Conservation (phyloP, 2,329 filamentous ascomycete genomes). For the Chrysosporium keratinophilum region DNA sequence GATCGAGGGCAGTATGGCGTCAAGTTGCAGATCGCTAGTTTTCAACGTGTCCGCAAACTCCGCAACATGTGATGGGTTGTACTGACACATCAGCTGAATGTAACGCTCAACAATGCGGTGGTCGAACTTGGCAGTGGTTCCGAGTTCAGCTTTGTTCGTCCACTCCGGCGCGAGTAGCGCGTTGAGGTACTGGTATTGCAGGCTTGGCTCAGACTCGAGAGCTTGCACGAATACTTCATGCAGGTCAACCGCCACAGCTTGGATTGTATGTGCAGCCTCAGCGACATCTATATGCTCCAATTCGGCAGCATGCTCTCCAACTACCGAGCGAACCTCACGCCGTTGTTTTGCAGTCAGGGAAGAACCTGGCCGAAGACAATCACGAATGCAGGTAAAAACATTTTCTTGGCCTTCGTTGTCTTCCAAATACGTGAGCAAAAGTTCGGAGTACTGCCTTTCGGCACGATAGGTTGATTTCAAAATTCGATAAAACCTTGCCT, state of each 20-base stretch:
- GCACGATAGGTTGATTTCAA: slow-evolving; percentile 76
- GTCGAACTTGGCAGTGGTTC: slow-evolving; percentile 30
- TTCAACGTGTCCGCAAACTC: slow-evolving; percentile 71
- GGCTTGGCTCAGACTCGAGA: slow-evolving; percentile 49
- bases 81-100: slow-evolving; percentile 81
- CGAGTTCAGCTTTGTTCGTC: slow-evolving; percentile 26
- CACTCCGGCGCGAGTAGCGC: slow-evolving; percentile 59
- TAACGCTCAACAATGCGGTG: slow-evolving; percentile 68
- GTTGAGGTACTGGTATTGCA: slow-evolving; percentile 67
- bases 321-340: slow-evolving; percentile 57
- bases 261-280: slow-evolving; percentile 56
- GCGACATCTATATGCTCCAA: slow-evolving; percentile 58
- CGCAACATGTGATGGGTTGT: slow-evolving; percentile 69
- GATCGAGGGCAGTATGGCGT: slow-evolving; percentile 72
- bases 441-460: slow-evolving; percentile 67
- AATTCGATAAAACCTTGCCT: slow-evolving; percentile 80
- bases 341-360: slow-evolving; percentile 59
- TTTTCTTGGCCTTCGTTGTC: slow-evolving; percentile 64
- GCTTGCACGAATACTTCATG: slow-evolving; percentile 57
- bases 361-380: slow-evolving; percentile 58
- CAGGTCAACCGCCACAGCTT: slow-evolving; percentile 48
- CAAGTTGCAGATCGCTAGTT: slow-evolving; percentile 65
- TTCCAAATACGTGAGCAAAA: slow-evolving; percentile 74
- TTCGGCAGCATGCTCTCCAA: slow-evolving; percentile 54
- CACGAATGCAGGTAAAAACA: slow-evolving; percentile 68